Evolutionary conservation across 768 basidiomycete species (phyloP), one percentile per base, ranked within the genome.

Genomic region (Mycena galericulata): DNA sequence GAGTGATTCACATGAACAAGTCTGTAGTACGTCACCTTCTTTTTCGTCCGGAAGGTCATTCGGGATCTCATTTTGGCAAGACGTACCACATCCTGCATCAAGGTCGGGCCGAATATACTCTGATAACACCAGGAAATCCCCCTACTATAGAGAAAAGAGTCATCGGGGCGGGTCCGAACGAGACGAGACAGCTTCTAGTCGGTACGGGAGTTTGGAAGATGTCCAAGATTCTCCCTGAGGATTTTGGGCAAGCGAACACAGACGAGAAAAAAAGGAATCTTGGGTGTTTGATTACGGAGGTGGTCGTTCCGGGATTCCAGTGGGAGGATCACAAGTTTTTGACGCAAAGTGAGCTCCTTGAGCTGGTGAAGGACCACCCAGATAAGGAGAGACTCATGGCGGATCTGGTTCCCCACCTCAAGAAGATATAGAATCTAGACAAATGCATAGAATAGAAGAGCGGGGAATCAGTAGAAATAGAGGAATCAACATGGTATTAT

Each of bases 141-240:
- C 63, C 84, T 72, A 34, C 66, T 58, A 46, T 78, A 78, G 75
- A 85, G 81, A 79, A 76, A 65, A 77, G 78, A 57, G 76, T 86
- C 22, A 82, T 88, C 71, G 87, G 86, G 12, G 64, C 80, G 1
- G 75, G 74, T 0, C 78, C 77, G 0, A 84, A 86, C 3, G 88
- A 89, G 74, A 76, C 79, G 2, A 80, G 83, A 6, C 82, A 85
- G 75, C 79, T 89, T 15, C 75, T 87, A 40, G 85, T 89, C 30
- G 87, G 87, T 43, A 85, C 84, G 0, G 81, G 81, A 7, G 77
- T 81, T 14, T 88, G 86, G 84, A 92, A 90, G 69, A 91, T 83
- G 74, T 85, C 82, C 24, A 81, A 82, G 49, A 85, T 89, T 0
- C 86, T 89, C 14, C 84, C 77, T 22, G 81, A 76, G 36, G 82